A percentile compares a stretch with the other conserved stretches of the same genome.
Conservation (phyloP, 257 asterid species). For the Gentiana dahurica region DNA sequence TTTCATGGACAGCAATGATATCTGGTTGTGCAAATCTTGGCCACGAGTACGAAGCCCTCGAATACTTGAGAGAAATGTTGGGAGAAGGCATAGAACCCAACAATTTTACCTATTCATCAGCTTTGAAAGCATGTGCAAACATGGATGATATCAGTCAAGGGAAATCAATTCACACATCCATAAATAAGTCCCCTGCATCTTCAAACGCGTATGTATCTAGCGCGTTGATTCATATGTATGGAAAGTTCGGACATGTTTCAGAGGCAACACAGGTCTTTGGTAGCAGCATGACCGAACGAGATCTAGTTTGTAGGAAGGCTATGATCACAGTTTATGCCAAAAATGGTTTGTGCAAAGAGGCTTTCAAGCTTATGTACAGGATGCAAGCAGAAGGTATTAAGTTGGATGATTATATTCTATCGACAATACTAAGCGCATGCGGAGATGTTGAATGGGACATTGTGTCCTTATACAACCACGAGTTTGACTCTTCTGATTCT, state of each 20-base stretch:
- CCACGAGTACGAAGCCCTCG: slow-evolving; percentile 82
- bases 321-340: slow-evolving; percentile 71
- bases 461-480: slow-evolving; percentile 20
- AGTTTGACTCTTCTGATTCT: slow-evolving; percentile 18
- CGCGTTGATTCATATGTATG: slow-evolving; percentile 82
- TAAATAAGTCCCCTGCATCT: slow-evolving; percentile 50
- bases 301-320: slow-evolving; percentile 67
- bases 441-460: slow-evolving; percentile 46
- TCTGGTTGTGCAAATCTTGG: slow-evolving; percentile 72
- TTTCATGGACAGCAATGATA: slow-evolving; percentile 92
- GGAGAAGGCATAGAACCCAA: slow-evolving; percentile 80
- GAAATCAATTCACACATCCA: slow-evolving; percentile 59
- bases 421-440: slow-evolving; percentile 66
- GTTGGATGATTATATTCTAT: slow-evolving; percentile 50
- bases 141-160: slow-evolving; percentile 56
- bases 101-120: slow-evolving; percentile 77
- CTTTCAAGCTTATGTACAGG: slow-evolving; percentile 62
- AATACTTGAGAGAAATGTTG: slow-evolving; percentile 71
- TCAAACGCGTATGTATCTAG: slow-evolving; percentile 82
- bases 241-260: slow-evolving; percentile 64
- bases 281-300: slow-evolving; percentile 63
- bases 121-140: slow-evolving; percentile 78
- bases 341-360: slow-evolving; percentile 68
- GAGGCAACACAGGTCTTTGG: slow-evolving; percentile 77
- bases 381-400: slow-evolving; percentile 74